Percentiles rank a stretch among this genome's conserved stretches.
These are phyloP conservation scores for Auricularia cornea DNA, from an alignment of 768 basidiomycete genomes.

Conservation along the genomic window DNA sequence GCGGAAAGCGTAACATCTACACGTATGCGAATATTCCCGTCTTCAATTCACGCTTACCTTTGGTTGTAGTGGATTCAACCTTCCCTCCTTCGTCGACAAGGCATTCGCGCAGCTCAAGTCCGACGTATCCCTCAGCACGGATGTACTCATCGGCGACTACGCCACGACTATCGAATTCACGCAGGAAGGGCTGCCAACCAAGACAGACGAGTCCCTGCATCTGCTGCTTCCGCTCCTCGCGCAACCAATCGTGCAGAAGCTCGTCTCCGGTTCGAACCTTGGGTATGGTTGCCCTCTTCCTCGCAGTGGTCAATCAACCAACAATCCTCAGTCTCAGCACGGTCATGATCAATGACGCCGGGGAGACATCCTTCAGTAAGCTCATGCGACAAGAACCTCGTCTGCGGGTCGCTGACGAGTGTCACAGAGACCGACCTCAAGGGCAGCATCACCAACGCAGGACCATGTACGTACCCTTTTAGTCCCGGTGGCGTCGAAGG, in stretches of 20 bases:
- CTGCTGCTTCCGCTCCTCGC: constrained; percentile 63
- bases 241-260: constrained; percentile 63
- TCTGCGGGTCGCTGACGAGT: background rate
- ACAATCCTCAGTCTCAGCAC: constrained; percentile 38
- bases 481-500: too few species aligned
- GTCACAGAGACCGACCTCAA: constrained; percentile 39
- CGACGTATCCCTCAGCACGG: constrained; percentile 48
- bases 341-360: constrained; percentile 52
- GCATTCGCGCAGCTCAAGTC: constrained; percentile 60
- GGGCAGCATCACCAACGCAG: constrained; percentile 59
- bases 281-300: constrained; percentile 29
- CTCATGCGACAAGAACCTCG: constrained; percentile 1
- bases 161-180: constrained; percentile 52
- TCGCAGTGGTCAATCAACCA: constrained; percentile 4
- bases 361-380: constrained; percentile 50
- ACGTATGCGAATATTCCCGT: background rate
- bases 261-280: constrained; percentile 50
- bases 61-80: constrained; percentile 44
- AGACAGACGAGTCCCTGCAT: constrained; percentile 53
- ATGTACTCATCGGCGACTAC: constrained; percentile 58
- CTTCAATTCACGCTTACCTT: background rate
- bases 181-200: constrained; percentile 46
- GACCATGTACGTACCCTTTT: constrained; percentile 49
- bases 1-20: constrained; percentile 29
- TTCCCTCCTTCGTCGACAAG: constrained; percentile 51